Evolutionary conservation across 257 asterid species (phyloP).

Genomic region (Nicotiana sylvestris): DNA sequence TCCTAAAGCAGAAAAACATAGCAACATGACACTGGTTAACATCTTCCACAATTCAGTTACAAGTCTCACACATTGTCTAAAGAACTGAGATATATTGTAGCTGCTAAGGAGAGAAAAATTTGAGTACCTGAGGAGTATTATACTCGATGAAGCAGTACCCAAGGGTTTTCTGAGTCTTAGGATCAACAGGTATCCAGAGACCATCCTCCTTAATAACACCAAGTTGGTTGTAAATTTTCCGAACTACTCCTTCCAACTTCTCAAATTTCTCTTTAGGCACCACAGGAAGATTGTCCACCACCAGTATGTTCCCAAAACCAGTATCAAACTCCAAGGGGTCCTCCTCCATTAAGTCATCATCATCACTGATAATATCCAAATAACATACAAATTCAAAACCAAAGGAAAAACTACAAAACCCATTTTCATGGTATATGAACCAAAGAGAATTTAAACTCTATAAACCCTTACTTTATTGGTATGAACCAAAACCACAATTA

Average conservation of each 20-base stretch:
- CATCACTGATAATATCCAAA: constrained; percentile 45
- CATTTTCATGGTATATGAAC: neutral
- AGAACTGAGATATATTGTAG: neutral
- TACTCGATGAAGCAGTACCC: constrained; percentile 86
- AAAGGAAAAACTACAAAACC: neutral
- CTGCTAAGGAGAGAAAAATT: neutral
- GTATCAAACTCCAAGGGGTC: constrained; percentile 66
- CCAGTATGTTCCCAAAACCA: constrained; percentile 73
- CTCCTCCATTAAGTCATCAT: constrained; percentile 64
- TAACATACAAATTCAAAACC: neutral
- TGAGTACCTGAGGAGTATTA: constrained; percentile 72
- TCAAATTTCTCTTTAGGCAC: constrained; percentile 76
- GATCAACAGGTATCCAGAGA: constrained; percentile 77
- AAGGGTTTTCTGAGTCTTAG: constrained; percentile 54
- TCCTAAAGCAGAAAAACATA: constrained; percentile 41
- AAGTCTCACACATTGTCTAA: neutral
- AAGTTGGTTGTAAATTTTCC: constrained; percentile 73
- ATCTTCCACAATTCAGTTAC: neutral
- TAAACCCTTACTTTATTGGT: too few relatives aligned
- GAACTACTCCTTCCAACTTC: constrained; percentile 73
- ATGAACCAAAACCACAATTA: neutral
- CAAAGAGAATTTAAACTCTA: neutral
- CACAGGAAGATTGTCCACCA: constrained; percentile 81
- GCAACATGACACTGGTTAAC: neutral
- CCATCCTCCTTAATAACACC: constrained; percentile 80